phyloP scores from a whole-genome alignment of 306 rosid species.

The Inga laurina region DNA sequence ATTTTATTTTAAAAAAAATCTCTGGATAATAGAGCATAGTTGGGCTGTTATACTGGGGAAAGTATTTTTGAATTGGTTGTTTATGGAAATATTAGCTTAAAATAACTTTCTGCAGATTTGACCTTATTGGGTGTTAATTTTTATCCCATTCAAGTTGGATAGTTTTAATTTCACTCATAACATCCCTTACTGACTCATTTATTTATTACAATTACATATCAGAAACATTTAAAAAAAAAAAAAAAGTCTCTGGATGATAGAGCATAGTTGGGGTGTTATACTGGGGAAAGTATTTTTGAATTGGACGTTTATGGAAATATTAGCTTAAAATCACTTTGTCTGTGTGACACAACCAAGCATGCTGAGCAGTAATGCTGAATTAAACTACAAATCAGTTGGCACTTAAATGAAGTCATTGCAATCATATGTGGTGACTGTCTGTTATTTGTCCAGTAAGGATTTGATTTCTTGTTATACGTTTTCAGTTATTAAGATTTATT shows the following conservation, averaged over 20 bases:
- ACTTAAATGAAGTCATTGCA: neutral
- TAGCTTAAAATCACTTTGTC: neutral
- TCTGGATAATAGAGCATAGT: too few relatives aligned
- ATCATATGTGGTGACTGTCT: neutral
- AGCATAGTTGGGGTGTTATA: neutral
- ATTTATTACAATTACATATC: neutral
- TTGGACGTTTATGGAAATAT: neutral
- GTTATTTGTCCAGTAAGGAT: neutral
- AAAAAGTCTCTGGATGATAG: neutral
- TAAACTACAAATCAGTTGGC: neutral
- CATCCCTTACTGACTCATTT: too few relatives aligned
- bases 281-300: neutral
- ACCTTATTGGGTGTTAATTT: neutral
- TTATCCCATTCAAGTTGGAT: slow-evolving; percentile 18
- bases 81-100: too few relatives aligned
- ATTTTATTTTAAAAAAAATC: neutral
- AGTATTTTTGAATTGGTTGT: too few relatives aligned
- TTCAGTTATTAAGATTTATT: neutral
- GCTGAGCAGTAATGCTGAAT: neutral
- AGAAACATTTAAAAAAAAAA: neutral
- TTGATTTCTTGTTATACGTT: neutral
- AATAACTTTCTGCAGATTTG: slow-evolving; percentile 16
- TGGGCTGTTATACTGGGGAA: too few relatives aligned
- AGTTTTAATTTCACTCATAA: neutral
- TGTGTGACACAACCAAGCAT: neutral